A percentile compares a stretch with the other conserved stretches of the same genome.
These are phyloP conservation scores for Narthecium ossifragum DNA, from an alignment of 106 monocot genomes.

Conservation along the genomic window DNA sequence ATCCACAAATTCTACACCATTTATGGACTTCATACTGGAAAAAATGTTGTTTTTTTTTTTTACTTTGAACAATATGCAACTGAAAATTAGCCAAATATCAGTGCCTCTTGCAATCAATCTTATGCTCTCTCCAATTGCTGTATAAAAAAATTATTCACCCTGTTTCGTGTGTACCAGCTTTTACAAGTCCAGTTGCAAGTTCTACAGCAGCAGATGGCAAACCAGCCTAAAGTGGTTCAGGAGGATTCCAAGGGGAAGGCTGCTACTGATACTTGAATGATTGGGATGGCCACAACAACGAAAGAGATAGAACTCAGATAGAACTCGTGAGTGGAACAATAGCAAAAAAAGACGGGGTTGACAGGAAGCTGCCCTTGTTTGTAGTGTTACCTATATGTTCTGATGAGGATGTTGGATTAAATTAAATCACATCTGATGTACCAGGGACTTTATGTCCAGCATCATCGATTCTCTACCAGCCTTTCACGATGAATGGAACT, in stretches of 20 bases:
- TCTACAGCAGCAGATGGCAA: conserved; percentile 21
- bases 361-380: no score
- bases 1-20: not conserved
- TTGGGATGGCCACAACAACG: no score
- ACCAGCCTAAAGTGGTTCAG: not conserved
- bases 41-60: not conserved
- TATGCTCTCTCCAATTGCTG: not conserved
- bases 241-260: conserved; percentile 4
- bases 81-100: not conserved
- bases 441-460: no score
- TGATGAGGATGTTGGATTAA: no score
- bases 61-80: not conserved
- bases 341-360: no score
- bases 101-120: not conserved
- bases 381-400: no score
- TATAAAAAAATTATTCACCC: not conserved
- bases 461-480: no score
- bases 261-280: no score
- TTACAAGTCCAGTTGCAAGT: conserved; percentile 17
- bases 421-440: no score
- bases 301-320: no score
- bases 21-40: not conserved
- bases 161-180: conserved; percentile 13
- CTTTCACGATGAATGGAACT: no score
- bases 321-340: no score